Evolutionary conservation across 192 early-diverging fungal genomes (phyloP).

Genomic region (Oehlia diaphana): DNA sequence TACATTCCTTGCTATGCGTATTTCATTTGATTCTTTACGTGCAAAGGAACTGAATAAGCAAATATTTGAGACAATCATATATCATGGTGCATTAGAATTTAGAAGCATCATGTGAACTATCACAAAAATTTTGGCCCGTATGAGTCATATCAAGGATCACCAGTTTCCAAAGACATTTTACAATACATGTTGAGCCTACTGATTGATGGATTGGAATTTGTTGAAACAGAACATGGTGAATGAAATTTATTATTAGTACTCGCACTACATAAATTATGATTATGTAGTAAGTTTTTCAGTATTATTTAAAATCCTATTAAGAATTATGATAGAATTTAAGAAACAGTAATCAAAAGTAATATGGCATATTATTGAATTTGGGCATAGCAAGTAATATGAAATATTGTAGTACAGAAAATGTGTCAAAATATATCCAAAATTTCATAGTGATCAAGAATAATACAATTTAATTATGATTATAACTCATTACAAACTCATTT

Average conservation of each 20-base stretch:
- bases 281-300: too few relatives aligned
- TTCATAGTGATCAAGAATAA: too few relatives aligned
- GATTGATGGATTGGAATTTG: conserved; percentile 88
- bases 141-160: conserved; percentile 84
- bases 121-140: conserved; percentile 78
- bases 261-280: too few relatives aligned
- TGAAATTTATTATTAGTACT: conserved; percentile 94
- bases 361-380: too few relatives aligned
- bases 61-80: conserved; percentile 98
- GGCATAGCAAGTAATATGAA: too few relatives aligned
- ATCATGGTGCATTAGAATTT: conserved; percentile 92
- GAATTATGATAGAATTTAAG: too few relatives aligned
- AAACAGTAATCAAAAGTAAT: too few relatives aligned
- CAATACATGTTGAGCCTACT: conserved; percentile 77
- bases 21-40: conserved; percentile 88
- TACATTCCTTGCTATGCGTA: conserved; percentile 92
- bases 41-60: conserved; percentile 80
- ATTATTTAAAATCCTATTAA: too few relatives aligned
- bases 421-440: too few relatives aligned
- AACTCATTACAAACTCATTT: too few relatives aligned
- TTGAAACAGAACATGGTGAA: conserved; percentile 81
- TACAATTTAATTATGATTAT: too few relatives aligned
- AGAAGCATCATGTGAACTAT: conserved; percentile 89
- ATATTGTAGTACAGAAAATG: too few relatives aligned
- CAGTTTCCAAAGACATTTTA: conserved; percentile 83